phyloP scores from a whole-genome alignment of 257 asterid species.

The Misopates orontium region DNA sequence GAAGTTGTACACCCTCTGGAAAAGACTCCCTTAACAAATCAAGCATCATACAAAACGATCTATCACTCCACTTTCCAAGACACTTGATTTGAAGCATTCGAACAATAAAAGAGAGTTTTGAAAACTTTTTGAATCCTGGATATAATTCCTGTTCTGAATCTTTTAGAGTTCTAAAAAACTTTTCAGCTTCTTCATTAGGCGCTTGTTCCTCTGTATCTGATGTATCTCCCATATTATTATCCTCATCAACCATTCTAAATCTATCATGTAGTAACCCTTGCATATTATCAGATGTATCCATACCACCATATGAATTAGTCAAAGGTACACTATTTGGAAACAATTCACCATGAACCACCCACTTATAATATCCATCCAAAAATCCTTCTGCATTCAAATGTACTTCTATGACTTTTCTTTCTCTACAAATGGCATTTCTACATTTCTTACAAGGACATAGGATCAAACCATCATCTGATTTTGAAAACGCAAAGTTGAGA shows the following conservation, averaged over 20 bases:
- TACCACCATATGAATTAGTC: neutral
- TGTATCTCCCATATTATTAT: neutral
- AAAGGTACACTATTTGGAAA: neutral
- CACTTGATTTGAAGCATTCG: too few species aligned
- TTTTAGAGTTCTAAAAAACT: neutral
- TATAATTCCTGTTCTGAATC: neutral
- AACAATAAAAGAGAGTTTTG: too few species aligned
- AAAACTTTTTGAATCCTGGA: neutral
- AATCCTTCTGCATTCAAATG: neutral
- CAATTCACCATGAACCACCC: neutral
- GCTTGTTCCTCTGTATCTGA: neutral
- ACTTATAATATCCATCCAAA: neutral
- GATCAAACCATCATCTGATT: too few species aligned
- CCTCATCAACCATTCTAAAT: neutral
- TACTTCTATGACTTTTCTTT: neutral
- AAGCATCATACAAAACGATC: too few species aligned
- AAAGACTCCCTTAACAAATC: too few species aligned
- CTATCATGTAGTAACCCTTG: neutral
- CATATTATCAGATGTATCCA: conserved; percentile 7
- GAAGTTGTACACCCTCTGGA: too few species aligned
- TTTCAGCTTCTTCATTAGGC: conserved; percentile 11
- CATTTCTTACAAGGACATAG: neutral
- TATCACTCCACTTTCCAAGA: too few species aligned
- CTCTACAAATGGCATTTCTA: neutral
- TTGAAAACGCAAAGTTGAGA: too few species aligned